A percentile compares a stretch with the other conserved stretches of the same genome.
Conservation (phyloP, 257 asterid genomes). For the Leonotis leonurus region DNA sequence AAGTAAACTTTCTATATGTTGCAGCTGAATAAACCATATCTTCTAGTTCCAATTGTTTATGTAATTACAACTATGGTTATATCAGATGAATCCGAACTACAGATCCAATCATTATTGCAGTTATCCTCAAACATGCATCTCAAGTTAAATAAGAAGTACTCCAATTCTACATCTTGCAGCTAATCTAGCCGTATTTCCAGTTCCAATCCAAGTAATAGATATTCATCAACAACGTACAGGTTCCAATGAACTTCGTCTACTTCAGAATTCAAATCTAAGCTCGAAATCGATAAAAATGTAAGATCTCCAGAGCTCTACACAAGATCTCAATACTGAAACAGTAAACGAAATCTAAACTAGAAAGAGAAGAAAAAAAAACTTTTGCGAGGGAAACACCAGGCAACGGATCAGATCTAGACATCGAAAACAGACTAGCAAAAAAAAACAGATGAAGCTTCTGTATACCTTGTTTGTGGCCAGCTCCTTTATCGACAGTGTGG, state of each 20-base stretch:
- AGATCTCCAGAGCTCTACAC: constrained; percentile 10
- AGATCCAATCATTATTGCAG: background rate
- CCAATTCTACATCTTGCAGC: background rate
- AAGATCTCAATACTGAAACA: constrained; percentile 9
- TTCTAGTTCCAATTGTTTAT: too few species aligned
- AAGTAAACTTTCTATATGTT: too few species aligned
- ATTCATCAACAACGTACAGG: background rate
- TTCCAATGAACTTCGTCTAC: background rate
- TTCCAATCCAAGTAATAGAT: too few species aligned
- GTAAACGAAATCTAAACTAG: too few species aligned
- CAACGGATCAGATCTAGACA: constrained; percentile 17
- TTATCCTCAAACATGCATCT: background rate
- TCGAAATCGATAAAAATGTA: too few species aligned
- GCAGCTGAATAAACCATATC: too few species aligned
- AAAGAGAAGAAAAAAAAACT: too few species aligned
- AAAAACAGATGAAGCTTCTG: too few species aligned
- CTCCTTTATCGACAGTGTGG: constrained; percentile 75
- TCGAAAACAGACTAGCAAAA: background rate
- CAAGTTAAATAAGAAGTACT: background rate
- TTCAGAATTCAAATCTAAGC: background rate
- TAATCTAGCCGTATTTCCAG: too few species aligned
- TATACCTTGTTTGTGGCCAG: constrained; percentile 83
- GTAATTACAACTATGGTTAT: background rate
- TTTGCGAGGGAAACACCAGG: background rate
- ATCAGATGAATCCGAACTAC: background rate